Evolutionary conservation across 768 basidiomycete genomes (phyloP).

Genomic region (Guyanaporus albipodus): DNA sequence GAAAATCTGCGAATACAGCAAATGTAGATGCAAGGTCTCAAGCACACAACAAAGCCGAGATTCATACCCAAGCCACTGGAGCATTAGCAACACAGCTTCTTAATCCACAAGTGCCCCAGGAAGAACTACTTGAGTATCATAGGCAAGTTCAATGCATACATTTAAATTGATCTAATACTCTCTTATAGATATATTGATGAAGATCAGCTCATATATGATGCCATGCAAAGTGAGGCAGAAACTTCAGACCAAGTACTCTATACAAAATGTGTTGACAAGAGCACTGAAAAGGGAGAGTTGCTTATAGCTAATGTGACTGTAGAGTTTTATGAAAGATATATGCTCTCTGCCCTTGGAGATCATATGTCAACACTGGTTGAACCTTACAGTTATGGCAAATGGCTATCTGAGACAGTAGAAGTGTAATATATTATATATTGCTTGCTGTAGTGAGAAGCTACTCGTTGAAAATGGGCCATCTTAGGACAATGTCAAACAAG

Average conservation of each 20-base stretch:
- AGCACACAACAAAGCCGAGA: conserved; percentile 27
- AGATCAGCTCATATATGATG: conserved; percentile 59
- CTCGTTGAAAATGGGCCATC: no score
- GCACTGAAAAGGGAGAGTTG: conserved; percentile 16
- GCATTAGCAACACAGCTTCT: conserved; percentile 54
- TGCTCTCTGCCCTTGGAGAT: conserved; percentile 11
- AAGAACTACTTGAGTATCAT: conserved; percentile 70
- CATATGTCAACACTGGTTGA: conserved; percentile 4
- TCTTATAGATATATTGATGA: conserved; percentile 66
- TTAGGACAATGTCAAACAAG: no score
- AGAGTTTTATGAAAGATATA: conserved; percentile 20
- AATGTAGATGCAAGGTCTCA: conserved; percentile 24
- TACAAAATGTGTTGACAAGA: conserved; percentile 45
- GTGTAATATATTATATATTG: no score
- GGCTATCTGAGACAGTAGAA: conserved; percentile 15
- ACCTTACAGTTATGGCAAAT: conserved; percentile 16
- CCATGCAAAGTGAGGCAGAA: conserved; percentile 51
- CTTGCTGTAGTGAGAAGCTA: no score
- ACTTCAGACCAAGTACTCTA: conserved; percentile 58
- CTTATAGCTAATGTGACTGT: conserved; percentile 9
- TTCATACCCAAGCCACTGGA: conserved; percentile 46
- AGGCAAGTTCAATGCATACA: conserved; percentile 39
- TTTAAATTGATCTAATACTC: neutral
- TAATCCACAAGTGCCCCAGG: conserved; percentile 57
- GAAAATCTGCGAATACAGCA: conserved; percentile 36